These are phyloP conservation scores for Elsinoe necatrix DNA, from an alignment of 2,329 filamentous ascomycete species.

Conservation along the genomic window DNA sequence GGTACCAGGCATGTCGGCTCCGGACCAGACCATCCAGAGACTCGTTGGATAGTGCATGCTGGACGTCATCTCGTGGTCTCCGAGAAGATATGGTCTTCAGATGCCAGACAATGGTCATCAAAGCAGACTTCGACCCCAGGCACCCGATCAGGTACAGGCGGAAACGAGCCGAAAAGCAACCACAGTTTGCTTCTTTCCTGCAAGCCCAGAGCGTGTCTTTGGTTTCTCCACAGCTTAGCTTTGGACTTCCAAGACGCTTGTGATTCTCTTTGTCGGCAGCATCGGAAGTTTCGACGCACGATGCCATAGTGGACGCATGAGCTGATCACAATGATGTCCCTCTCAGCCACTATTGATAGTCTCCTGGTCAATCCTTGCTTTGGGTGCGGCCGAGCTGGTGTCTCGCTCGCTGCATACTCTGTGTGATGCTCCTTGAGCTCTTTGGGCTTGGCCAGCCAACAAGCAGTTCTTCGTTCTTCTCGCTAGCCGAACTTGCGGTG, in stretches of 20 bases:
- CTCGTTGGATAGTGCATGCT: background rate
- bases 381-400: background rate
- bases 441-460: background rate
- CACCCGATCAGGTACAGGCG: background rate
- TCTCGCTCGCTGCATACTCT: background rate
- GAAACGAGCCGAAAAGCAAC: slow-evolving; percentile 1
- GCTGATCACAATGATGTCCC: slow-evolving; percentile 13
- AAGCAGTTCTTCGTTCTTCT: background rate
- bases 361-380: background rate
- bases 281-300: background rate
- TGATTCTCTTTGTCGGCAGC: background rate
- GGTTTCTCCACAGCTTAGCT: slow-evolving; percentile 3
- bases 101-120: background rate
- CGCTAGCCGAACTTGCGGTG: slow-evolving; percentile 11
- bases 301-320: background rate
- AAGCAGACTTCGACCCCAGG: background rate
- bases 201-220: background rate
- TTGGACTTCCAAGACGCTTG: slow-evolving; percentile 8
- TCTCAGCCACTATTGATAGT: background rate
- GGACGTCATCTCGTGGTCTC: background rate
- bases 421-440: background rate
- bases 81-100: background rate
- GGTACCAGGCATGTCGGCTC: background rate
- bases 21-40: slow-evolving; percentile 1
- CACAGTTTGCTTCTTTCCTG: background rate